Evolutionary conservation across 306 rosid genomes (phyloP).

Genomic region (Pterocarpus macrocarpus): DNA sequence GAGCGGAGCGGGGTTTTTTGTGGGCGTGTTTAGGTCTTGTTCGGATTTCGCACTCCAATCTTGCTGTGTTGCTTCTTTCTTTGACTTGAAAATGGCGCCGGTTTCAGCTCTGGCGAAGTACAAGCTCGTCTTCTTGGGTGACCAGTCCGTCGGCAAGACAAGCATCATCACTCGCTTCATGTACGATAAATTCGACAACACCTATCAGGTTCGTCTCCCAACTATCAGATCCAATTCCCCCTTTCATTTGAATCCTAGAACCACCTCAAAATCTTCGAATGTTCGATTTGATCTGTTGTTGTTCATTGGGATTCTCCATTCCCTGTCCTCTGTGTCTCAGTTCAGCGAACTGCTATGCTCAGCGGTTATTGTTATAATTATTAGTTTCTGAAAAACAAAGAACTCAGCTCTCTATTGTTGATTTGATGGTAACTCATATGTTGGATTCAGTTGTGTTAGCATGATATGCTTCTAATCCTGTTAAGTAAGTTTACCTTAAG

Average conservation of each 20-base stretch:
- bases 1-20: neutral
- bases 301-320: neutral
- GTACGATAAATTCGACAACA: slow-evolving; percentile 64
- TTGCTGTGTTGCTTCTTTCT: neutral
- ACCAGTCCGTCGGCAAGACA: slow-evolving; percentile 67
- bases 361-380: neutral
- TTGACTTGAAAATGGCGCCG: slow-evolving; percentile 53
- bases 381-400: neutral
- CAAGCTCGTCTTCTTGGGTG: slow-evolving; percentile 67
- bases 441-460: slow-evolving; percentile 22
- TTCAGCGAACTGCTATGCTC: too few species aligned
- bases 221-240: slow-evolving; percentile 49
- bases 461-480: neutral
- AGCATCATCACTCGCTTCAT: slow-evolving; percentile 70
- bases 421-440: slow-evolving; percentile 8
- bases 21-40: too few species aligned
- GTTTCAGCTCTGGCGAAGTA: slow-evolving; percentile 66
- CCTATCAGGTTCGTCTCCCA: slow-evolving; percentile 53
- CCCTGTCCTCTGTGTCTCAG: too few species aligned
- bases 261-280: slow-evolving; percentile 11
- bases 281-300: slow-evolving; percentile 8
- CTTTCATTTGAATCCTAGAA: neutral
- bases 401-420: slow-evolving; percentile 16
- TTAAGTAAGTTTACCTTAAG: neutral
- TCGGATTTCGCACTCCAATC: neutral